phyloP scores from a whole-genome alignment of 2,329 filamentous ascomycete genomes.

The Microsporum audouinii region DNA sequence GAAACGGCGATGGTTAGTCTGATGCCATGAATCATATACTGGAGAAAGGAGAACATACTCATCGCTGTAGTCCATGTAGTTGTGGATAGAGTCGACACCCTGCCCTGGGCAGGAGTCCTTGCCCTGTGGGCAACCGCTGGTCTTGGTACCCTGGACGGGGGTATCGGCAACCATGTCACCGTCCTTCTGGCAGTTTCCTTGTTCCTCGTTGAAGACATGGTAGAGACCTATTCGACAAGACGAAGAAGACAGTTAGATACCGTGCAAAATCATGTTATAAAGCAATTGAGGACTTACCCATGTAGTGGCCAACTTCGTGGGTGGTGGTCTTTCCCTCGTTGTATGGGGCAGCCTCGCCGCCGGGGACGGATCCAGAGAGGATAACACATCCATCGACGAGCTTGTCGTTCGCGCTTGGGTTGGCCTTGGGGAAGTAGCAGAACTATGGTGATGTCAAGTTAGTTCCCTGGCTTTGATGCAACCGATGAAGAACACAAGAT shows the following conservation, averaged over 20 bases:
- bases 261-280: not conserved
- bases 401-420: not conserved
- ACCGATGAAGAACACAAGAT: not conserved
- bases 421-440: slow-evolving; percentile 9
- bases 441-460: slow-evolving; percentile 2
- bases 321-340: slow-evolving; percentile 20
- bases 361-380: slow-evolving; percentile 17
- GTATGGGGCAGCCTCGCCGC: slow-evolving; percentile 13
- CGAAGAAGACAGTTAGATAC: not conserved
- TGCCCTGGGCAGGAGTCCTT: slow-evolving; percentile 21
- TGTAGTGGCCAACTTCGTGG: slow-evolving; percentile 26
- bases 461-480: not conserved
- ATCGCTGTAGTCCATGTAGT: slow-evolving; percentile 26
- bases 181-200: slow-evolving; percentile 19
- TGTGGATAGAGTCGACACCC: slow-evolving; percentile 24
- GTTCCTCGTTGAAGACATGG: slow-evolving; percentile 19
- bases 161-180: slow-evolving; percentile 22
- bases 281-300: slow-evolving; percentile 15
- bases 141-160: slow-evolving; percentile 16
- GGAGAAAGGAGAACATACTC: slow-evolving; percentile 12
- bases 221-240: slow-evolving; percentile 13
- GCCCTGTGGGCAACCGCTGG: slow-evolving; percentile 18
- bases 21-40: not conserved
- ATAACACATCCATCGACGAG: slow-evolving; percentile 19
- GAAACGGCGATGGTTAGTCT: slow-evolving; percentile 7